Conservation (phyloP, 2,329 filamentous ascomycete species). For the Stagonosporopsis rhizophila region DNA sequence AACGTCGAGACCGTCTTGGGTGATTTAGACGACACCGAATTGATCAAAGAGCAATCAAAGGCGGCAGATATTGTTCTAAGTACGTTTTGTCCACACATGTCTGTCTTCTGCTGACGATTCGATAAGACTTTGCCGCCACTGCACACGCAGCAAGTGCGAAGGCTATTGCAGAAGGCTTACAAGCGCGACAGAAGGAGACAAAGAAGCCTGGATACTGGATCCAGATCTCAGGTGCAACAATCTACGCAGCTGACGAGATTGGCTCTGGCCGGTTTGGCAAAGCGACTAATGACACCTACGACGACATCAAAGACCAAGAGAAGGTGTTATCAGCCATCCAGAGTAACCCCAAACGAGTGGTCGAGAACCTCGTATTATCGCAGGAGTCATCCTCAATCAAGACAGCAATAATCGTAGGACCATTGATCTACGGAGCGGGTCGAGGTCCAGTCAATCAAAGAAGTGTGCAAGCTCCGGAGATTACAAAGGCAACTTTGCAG, state of each 20-base stretch:
- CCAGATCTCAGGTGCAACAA: conserved; percentile 22
- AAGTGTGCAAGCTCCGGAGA: conserved; percentile 63
- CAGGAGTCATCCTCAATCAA: conserved; percentile 18
- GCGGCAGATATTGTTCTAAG: conserved; percentile 19
- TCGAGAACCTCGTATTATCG: conserved; percentile 24
- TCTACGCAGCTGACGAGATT: conserved; percentile 18
- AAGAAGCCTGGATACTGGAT: conserved; percentile 18
- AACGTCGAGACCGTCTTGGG: conserved; percentile 11
- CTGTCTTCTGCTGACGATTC: not conserved
- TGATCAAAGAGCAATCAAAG: conserved; percentile 15
- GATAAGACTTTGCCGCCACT: conserved; percentile 19
- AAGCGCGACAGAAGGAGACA: conserved; percentile 6
- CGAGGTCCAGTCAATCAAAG: conserved; percentile 61
- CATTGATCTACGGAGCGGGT: conserved; percentile 66
- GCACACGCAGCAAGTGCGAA: conserved; percentile 18
- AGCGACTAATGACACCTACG: conserved; percentile 11
- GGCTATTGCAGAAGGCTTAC: conserved; percentile 20
- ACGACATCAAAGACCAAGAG: conserved; percentile 17
- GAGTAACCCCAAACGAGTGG: conserved; percentile 20
- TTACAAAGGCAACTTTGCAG: conserved; percentile 58
- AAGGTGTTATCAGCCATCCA: conserved; percentile 14
- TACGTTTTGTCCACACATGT: not conserved
- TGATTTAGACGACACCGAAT: conserved; percentile 11
- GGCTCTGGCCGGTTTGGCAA: conserved; percentile 10
- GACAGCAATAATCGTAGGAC: conserved; percentile 63